A percentile compares a stretch with the other conserved stretches of the same genome.
These are phyloP conservation scores for Kregervanrija delftensis DNA, from an alignment of 805 yeast species.

Conservation along the genomic window DNA sequence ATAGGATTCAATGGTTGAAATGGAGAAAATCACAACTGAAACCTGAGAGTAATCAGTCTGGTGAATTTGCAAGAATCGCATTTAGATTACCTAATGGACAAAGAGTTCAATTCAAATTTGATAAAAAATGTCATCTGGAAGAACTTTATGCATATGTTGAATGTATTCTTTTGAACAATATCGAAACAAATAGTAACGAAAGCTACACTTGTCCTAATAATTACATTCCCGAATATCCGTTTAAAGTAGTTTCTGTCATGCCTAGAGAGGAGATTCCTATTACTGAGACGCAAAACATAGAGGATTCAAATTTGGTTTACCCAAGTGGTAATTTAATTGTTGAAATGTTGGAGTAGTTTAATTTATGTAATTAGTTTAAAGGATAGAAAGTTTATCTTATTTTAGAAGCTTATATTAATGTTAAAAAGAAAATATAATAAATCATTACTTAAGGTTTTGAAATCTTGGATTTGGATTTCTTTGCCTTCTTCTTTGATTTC, in stretches of 20 bases:
- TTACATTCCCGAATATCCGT: constrained; percentile 41
- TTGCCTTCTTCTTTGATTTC: constrained; percentile 72
- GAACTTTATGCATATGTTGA: constrained; percentile 73
- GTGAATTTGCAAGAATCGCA: constrained; percentile 53
- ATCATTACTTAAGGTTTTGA: constrained; percentile 2
- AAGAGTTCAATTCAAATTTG: constrained; percentile 46
- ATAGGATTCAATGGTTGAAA: constrained; percentile 32
- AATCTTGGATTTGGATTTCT: constrained; percentile 20
- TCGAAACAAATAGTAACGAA: constrained; percentile 27
- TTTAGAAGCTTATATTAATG: neutral
- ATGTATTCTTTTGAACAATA: constrained; percentile 25
- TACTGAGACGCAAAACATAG: constrained; percentile 24
- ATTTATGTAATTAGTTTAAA: constrained; percentile 1
- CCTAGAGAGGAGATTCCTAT: constrained; percentile 44
- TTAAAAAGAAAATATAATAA: neutral
- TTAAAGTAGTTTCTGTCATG: constrained; percentile 47
- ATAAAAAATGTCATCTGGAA: constrained; percentile 40
- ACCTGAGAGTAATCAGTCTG: constrained; percentile 14
- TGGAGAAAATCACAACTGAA: constrained; percentile 35
- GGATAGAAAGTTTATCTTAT: neutral
- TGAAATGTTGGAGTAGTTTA: constrained; percentile 9
- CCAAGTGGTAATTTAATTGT: constrained; percentile 58
- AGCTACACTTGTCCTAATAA: constrained; percentile 16
- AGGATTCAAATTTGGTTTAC: constrained; percentile 41
- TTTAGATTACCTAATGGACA: constrained; percentile 59